Conservation (phyloP, 345 rosid species). For the Cochlearia excelsa region DNA sequence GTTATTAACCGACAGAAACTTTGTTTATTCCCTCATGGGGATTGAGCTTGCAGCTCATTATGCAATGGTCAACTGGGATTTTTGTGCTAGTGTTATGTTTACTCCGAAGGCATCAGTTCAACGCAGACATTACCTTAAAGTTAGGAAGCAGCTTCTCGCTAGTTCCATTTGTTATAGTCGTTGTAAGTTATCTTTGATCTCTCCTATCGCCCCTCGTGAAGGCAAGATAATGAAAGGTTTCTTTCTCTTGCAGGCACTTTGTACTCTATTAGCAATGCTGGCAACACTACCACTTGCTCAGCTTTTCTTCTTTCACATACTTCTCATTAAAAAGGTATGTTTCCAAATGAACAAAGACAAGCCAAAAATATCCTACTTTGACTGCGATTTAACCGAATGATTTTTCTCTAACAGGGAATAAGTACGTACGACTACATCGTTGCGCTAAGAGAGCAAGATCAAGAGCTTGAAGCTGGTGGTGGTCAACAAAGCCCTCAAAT, state of each 20-base stretch:
- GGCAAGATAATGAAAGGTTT: not conserved
- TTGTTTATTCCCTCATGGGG: conserved; percentile 48
- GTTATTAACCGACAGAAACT: conserved; percentile 50
- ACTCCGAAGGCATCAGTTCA: conserved; percentile 62
- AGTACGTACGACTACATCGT: conserved; percentile 97
- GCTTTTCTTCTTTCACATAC: conserved; percentile 95
- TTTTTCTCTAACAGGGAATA: conserved; percentile 59
- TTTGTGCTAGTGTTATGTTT: conserved; percentile 79
- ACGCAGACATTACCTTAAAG: conserved; percentile 69
- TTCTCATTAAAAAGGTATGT: conserved; percentile 82
- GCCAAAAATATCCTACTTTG: not conserved
- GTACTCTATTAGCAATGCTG: conserved; percentile 89
- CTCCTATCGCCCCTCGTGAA: not conserved
- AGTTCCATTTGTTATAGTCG: conserved; percentile 80
- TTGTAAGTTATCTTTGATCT: conserved; percentile 56
- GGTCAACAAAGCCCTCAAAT: conserved; percentile 94
- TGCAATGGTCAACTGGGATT: conserved; percentile 90
- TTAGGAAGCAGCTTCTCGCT: conserved; percentile 96
- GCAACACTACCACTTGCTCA: conserved; percentile 94
- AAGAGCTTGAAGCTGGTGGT: conserved; percentile 81
- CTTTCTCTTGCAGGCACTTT: conserved; percentile 54
- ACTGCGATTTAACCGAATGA: not conserved
- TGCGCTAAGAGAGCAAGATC: conserved; percentile 96
- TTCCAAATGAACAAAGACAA: conserved; percentile 1
- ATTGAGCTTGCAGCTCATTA: conserved; percentile 92